Evolutionary conservation across 257 asterid genomes (phyloP).

Genomic region (Rubia yunnanensis): DNA sequence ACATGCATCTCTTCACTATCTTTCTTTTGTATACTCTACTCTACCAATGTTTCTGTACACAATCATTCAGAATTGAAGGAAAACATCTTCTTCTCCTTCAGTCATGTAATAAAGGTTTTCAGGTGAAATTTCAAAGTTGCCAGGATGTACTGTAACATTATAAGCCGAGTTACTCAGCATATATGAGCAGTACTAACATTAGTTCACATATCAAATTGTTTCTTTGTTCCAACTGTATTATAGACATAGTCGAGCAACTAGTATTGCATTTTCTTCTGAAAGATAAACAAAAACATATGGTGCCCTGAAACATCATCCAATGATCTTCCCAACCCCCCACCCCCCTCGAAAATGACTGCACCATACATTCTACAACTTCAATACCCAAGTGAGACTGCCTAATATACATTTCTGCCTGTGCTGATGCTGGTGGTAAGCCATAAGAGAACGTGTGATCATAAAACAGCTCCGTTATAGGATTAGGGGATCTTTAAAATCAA

Average conservation of each 20-base stretch:
- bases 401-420: background rate
- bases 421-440: background rate
- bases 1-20: background rate
- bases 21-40: background rate
- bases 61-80: background rate
- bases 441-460: background rate
- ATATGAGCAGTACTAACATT: background rate
- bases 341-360: background rate
- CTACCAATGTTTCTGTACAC: background rate
- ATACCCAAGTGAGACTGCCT: background rate
- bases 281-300: background rate
- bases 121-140: background rate
- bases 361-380: background rate
- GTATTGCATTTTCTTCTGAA: background rate
- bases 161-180: background rate
- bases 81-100: background rate
- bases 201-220: background rate
- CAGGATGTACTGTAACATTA: background rate
- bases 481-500: background rate
- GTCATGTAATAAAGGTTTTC: background rate
- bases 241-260: background rate
- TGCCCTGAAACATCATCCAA: background rate
- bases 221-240: background rate
- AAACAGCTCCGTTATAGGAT: background rate
- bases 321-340: background rate